Conservation (phyloP, 805 yeast genomes). For the Schwanniomyces polymorphus region DNA sequence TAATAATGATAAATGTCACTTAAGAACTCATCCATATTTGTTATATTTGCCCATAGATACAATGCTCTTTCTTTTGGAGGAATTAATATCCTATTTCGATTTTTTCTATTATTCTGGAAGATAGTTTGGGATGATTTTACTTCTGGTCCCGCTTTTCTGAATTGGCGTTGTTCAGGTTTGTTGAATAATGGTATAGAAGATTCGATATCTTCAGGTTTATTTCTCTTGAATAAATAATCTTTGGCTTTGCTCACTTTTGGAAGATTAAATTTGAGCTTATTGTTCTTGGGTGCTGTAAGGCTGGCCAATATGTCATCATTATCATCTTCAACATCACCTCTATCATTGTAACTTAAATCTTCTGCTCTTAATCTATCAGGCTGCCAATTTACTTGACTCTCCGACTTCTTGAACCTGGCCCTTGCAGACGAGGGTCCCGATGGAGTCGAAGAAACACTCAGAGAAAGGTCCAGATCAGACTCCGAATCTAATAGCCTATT, state of each 20-base stretch:
- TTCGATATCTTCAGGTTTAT: background rate
- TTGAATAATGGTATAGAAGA: slow-evolving; percentile 16
- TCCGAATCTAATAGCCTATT: slow-evolving; percentile 29
- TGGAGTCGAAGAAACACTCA: slow-evolving; percentile 18
- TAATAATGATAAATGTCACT: slow-evolving; percentile 83
- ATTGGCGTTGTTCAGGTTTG: slow-evolving; percentile 8
- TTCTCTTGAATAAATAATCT: slow-evolving; percentile 5
- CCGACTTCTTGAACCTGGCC: background rate
- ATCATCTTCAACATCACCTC: background rate
- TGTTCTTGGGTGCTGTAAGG: slow-evolving; percentile 3
- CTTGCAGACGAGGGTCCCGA: slow-evolving; percentile 4
- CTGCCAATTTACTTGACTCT: slow-evolving; percentile 3
- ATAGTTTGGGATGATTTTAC: slow-evolving; percentile 11
- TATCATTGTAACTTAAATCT: background rate
- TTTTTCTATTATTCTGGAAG: slow-evolving; percentile 9
- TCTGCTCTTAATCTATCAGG: slow-evolving; percentile 1
- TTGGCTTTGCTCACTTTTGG: slow-evolving; percentile 8
- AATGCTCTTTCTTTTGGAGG: slow-evolving; percentile 70
- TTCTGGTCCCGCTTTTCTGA: slow-evolving; percentile 4
- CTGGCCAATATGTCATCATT: slow-evolving; percentile 1
- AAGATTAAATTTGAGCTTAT: slow-evolving; percentile 10
- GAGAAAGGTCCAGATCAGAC: slow-evolving; percentile 34
- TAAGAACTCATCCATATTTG: slow-evolving; percentile 83
- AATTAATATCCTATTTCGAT: slow-evolving; percentile 21
- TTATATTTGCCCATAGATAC: slow-evolving; percentile 97